Evolutionary conservation across 23 red algal genomes (phyloP), one percentile per base, ranked within the genome.

Genomic region (Cyanidioschyzon merolae): DNA sequence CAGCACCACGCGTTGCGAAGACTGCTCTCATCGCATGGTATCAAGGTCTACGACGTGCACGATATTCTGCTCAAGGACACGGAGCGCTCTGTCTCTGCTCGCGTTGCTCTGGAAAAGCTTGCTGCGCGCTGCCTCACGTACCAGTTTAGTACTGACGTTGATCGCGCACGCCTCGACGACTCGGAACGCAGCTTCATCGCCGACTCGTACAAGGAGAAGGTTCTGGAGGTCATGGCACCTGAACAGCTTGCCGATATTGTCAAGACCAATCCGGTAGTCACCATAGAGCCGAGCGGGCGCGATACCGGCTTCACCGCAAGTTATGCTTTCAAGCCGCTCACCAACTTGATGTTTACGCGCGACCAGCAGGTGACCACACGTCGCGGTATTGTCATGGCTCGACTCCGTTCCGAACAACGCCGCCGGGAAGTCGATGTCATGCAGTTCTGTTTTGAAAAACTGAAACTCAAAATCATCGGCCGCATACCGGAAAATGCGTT

Each of bases 291-390:
- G 0, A 85, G 84, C 29, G 37, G 59, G 34, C 83, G 94, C 31
- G 94, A 98, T 82, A 98, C 94, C 0, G 94, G 94, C 0, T 91
- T 98, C 59, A 86, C 84, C 0, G 94, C 94, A n/a, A 79, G 75
- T 1, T 98, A 98, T 76, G 37, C 76, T 21, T 98, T 98, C 67
- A 79, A 91, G 24, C 94, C 94, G 77, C 50, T 89, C 1, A 84
- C 85, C 29, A 98, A 98, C 63, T 83, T 98, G 38, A 79, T 89
- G 0, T 98, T 98, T 58, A 85, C 84, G 16, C 78, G 94, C 34
- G 94, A 98, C 37, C 94, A 98, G 80, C 94, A 98, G 81, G 86
- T 98, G 31, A 98, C 94, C 0, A 98, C 94, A 1, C 63, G 86
- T 37, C 83, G 79, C n/a, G 94, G 94, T 0, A 86, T 98, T 54